These are phyloP conservation scores for Datisca glomerata DNA, from an alignment of 306 rosid genomes.

Conservation along the genomic window DNA sequence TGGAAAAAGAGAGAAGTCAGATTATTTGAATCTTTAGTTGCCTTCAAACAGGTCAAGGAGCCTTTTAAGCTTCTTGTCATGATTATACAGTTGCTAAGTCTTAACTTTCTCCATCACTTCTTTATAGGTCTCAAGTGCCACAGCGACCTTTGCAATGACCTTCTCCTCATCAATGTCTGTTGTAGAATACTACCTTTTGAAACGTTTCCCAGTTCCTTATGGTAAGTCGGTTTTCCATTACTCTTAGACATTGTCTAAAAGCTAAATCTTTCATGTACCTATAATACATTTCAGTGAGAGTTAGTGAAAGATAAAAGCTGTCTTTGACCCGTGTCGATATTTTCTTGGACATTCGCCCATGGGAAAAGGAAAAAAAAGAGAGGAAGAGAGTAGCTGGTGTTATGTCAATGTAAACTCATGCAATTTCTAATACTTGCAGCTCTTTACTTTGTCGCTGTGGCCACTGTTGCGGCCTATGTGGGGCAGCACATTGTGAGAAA, in stretches of 20 bases:
- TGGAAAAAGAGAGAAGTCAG: background rate
- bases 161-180: conserved; percentile 98
- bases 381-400: background rate
- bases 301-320: background rate
- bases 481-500: conserved; percentile 77
- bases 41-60: too few species aligned
- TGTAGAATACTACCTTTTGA: conserved; percentile 75
- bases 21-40: background rate
- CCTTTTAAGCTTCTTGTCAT: too few species aligned
- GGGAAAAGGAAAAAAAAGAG: too few species aligned
- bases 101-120: background rate
- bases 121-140: conserved; percentile 83
- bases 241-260: background rate
- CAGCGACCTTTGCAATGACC: conserved; percentile 90
- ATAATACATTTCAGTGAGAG: background rate
- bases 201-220: conserved; percentile 82
- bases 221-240: conserved; percentile 19
- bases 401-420: background rate
- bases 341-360: background rate
- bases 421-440: conserved; percentile 33
- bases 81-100: background rate
- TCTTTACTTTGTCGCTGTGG: conserved; percentile 45
- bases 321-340: background rate
- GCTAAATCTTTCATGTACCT: background rate
- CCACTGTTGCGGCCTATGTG: conserved; percentile 56